Percentiles rank a stretch among this genome's conserved stretches.
These are phyloP conservation scores for Aspergillus sp. DNA, from an alignment of 2,329 filamentous ascomycete genomes.

Conservation along the genomic window DNA sequence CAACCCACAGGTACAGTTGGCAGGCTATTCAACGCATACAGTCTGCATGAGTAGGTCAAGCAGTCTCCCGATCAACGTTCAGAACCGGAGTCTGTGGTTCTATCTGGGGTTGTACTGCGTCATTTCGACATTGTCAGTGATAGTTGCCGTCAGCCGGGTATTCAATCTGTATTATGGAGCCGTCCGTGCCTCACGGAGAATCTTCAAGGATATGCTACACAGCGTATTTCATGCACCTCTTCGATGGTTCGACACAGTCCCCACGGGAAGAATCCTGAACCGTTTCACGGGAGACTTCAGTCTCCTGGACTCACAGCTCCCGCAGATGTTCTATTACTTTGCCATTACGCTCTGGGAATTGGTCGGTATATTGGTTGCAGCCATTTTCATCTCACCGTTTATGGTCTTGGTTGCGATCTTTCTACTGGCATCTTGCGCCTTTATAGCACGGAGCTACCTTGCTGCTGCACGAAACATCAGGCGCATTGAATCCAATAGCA, in stretches of 20 bases:
- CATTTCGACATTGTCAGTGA: conserved; percentile 12
- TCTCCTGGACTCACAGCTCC: conserved; percentile 67
- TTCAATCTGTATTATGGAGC: conserved; percentile 65
- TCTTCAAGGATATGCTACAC: conserved; percentile 69
- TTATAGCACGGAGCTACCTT: conserved; percentile 60
- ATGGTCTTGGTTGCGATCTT: conserved; percentile 64
- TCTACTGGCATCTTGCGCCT: conserved; percentile 60
- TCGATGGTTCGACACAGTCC: conserved; percentile 75
- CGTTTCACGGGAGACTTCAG: conserved; percentile 75
- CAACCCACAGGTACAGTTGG: not conserved
- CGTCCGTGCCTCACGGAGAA: conserved; percentile 65
- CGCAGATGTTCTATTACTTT: conserved; percentile 63
- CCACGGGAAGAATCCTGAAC: conserved; percentile 72
- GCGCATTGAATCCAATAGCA: conserved; percentile 73
- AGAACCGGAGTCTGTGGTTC: conserved; percentile 26
- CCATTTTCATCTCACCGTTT: conserved; percentile 57
- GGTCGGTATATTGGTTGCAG: conserved; percentile 5
- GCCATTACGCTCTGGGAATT: conserved; percentile 25
- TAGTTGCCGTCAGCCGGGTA: conserved; percentile 50
- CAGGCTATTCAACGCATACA: not conserved
- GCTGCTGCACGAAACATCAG: conserved; percentile 73
- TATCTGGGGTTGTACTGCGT: conserved; percentile 22
- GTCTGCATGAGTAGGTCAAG: not conserved
- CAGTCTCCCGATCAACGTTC: not conserved
- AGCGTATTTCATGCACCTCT: conserved; percentile 69